A percentile compares a stretch with the other conserved stretches of the same genome.
phyloP scores from a whole-genome alignment of 345 rosid species.

The Xanthoceras sorbifolium region DNA sequence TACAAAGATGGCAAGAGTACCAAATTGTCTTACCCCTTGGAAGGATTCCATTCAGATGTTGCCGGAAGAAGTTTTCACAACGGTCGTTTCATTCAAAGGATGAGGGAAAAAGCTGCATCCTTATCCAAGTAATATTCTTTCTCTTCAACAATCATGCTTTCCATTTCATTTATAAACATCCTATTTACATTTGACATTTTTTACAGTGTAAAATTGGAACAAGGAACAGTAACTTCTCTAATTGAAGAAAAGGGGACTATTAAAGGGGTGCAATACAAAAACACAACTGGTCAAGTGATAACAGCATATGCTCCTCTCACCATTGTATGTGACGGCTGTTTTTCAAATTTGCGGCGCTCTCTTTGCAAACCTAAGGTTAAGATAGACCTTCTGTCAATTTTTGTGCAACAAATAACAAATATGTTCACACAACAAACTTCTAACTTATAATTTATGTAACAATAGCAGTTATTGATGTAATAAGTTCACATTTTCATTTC shows the following conservation, averaged over 20 bases:
- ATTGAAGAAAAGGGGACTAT: constrained; percentile 10
- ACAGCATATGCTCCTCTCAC: constrained; percentile 4
- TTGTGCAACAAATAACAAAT: too few relatives aligned
- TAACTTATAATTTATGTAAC: neutral
- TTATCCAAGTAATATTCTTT: neutral
- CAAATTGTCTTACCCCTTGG: neutral
- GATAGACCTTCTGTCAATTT: neutral
- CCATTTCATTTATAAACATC: neutral
- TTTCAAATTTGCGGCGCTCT: neutral
- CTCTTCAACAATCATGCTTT: neutral
- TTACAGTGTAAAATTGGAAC: constrained; percentile 1
- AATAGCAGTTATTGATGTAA: too few relatives aligned
- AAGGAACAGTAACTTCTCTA: neutral
- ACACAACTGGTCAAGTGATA: neutral
- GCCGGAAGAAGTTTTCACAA: constrained; percentile 7
- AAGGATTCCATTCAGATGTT: neutral
- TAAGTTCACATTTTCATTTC: neutral
- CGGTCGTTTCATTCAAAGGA: constrained; percentile 6
- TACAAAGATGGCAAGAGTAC: neutral
- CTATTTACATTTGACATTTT: neutral
- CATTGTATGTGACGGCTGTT: neutral
- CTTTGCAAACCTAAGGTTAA: neutral
- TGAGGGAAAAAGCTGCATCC: neutral
- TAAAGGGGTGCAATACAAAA: neutral
- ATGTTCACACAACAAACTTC: too few relatives aligned